Percentiles rank a stretch among this genome's conserved stretches.
Conservation (phyloP, 331 rosid species). For the Quercus phellos region DNA sequence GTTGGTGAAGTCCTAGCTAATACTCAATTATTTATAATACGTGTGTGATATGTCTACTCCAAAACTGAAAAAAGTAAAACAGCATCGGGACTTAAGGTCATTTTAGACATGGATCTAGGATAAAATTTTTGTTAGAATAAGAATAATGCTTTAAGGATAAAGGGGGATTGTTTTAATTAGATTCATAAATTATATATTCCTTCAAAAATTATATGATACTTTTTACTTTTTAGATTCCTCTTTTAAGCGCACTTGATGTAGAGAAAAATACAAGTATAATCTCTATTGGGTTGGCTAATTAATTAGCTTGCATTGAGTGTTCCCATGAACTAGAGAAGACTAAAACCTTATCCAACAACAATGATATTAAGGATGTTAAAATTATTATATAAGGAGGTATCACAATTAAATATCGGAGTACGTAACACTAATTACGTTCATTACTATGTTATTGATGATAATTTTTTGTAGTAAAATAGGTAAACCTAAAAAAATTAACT, state of each 20-base stretch:
- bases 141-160: not conserved
- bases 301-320: no score
- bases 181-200: not conserved
- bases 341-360: no score
- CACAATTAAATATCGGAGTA: no score
- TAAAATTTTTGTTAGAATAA: not conserved
- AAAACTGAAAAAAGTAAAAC: not conserved
- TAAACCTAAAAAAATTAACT: not conserved
- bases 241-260: not conserved
- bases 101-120: not conserved
- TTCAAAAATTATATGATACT: no score
- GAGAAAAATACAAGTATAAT: not conserved
- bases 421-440: no score
- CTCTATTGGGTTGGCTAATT: no score
- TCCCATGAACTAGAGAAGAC: no score
- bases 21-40: not conserved
- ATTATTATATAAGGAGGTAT: no score
- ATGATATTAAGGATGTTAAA: no score
- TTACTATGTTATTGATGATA: no score
- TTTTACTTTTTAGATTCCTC: not conserved
- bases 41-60: not conserved
- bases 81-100: not conserved
- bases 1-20: not conserved
- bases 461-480: no score
- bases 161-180: not conserved